A percentile compares a stretch with the other conserved stretches of the same genome.
These are phyloP conservation scores for Prunus mongolica DNA, from an alignment of 306 rosid species.

Conservation along the genomic window DNA sequence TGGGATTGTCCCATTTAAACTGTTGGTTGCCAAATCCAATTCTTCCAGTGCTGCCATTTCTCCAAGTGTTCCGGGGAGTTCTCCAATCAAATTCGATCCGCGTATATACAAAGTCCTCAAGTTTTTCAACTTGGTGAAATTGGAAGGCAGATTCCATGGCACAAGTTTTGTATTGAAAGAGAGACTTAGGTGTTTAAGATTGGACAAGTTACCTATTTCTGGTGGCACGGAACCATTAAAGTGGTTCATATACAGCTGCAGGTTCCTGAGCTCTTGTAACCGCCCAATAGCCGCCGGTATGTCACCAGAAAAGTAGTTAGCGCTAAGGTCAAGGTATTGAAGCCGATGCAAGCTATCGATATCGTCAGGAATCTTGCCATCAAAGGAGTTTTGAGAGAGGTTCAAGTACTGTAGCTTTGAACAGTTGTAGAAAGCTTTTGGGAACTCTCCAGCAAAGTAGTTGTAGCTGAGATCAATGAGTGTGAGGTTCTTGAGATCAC, in stretches of 20 bases:
- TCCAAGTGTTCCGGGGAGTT: slow-evolving; percentile 53
- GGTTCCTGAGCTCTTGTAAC: slow-evolving; percentile 32
- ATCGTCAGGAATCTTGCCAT: slow-evolving; percentile 45
- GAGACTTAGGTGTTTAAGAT: slow-evolving; percentile 40
- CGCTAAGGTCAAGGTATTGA: slow-evolving; percentile 39
- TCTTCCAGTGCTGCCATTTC: slow-evolving; percentile 47
- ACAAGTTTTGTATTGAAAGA: slow-evolving; percentile 10
- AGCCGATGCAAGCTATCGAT: slow-evolving; percentile 36
- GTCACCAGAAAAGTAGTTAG: slow-evolving; percentile 44
- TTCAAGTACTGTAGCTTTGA: slow-evolving; percentile 45
- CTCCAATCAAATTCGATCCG: slow-evolving; percentile 40
- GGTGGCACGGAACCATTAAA: slow-evolving; percentile 48
- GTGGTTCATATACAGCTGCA: slow-evolving; percentile 21
- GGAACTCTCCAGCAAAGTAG: slow-evolving; percentile 47
- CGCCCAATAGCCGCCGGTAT: slow-evolving; percentile 53
- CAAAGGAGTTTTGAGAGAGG: slow-evolving; percentile 45
- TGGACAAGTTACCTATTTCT: slow-evolving; percentile 56
- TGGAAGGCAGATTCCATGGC: slow-evolving; percentile 33
- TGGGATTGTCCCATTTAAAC: slow-evolving; percentile 51
- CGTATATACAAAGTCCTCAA: slow-evolving; percentile 37
- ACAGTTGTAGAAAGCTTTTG: slow-evolving; percentile 46
- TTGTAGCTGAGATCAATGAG: slow-evolving; percentile 33
- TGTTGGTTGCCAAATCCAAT: slow-evolving; percentile 36
- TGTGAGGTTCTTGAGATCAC: slow-evolving; percentile 59
- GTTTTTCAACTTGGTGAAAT: slow-evolving; percentile 44